Percentiles rank a stretch among this genome's conserved stretches.
phyloP scores from a whole-genome alignment of 805 yeast genomes.

The Jamesozyma jinghongensis region DNA sequence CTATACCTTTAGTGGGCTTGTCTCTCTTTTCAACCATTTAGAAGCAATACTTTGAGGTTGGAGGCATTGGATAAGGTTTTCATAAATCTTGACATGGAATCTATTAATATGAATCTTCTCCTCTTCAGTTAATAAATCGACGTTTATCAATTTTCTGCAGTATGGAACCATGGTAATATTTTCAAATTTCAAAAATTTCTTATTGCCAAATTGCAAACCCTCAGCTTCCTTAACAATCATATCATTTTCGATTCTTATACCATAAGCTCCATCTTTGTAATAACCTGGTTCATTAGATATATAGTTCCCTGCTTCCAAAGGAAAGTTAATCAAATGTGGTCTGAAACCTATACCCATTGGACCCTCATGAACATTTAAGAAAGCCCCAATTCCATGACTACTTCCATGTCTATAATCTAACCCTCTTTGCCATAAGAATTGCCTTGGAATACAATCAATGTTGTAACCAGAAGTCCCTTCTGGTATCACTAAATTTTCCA shows the following conservation, averaged over 20 bases:
- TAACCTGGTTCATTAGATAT: constrained; percentile 92
- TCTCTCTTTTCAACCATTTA: constrained; percentile 64
- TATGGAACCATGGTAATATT: constrained; percentile 82
- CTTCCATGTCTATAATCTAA: constrained; percentile 90
- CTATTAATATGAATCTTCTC: constrained; percentile 63
- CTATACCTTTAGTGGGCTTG: constrained; percentile 8
- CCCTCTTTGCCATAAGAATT: constrained; percentile 72
- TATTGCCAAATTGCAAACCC: constrained; percentile 43
- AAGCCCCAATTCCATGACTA: constrained; percentile 95
- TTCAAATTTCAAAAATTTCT: constrained; percentile 58
- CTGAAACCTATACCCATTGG: constrained; percentile 73
- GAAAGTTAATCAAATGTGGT: constrained; percentile 39
- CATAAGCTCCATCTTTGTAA: constrained; percentile 83
- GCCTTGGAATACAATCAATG: constrained; percentile 77
- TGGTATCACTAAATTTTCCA: constrained; percentile 74
- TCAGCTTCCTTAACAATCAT: constrained; percentile 43
- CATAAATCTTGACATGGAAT: constrained; percentile 54
- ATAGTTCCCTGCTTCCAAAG: constrained; percentile 59
- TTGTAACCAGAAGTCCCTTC: constrained; percentile 64
- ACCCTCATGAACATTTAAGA: constrained; percentile 86
- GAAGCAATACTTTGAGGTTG: constrained; percentile 52
- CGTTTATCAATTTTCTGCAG: constrained; percentile 66
- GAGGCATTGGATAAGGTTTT: constrained; percentile 40
- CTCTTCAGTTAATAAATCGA: constrained; percentile 41
- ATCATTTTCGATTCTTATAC: constrained; percentile 84